Base-by-base conservation (phyloP, 192 early-diverging fungal genomes). In the Gonapodya prolifera region DNA sequence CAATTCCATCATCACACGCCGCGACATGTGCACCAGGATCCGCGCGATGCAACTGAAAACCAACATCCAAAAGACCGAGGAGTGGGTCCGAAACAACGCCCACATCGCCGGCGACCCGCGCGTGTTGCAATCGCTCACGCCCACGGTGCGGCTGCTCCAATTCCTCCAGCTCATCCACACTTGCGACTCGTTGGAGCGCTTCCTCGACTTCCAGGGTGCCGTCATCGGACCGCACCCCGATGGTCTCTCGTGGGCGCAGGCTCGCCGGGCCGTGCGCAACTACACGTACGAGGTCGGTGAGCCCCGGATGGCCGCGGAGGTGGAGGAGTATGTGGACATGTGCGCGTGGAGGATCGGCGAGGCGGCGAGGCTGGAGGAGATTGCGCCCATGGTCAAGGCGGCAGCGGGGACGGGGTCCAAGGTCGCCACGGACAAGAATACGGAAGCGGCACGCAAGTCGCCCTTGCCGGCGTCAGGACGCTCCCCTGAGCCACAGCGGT, bases 281-380 rank as follows among this genome's bases (percentile, higher is more conserved):
- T 98, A 98, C 80, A 85, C 91, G 23, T 98, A 96, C 81, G 96
- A 98, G 79, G 92, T 94, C 13, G 91, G 90, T 32, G 96, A 98
- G 78, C 78, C 85, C 16, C 77, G 86, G 1, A 81, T 97, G 70
- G 79, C 87, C 1, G 84, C 87, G 23, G 95, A 94, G 29, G 87
- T 97, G 17, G 87, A 87, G 75, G 87, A 89, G 75, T 95, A 96
- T 80, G 84, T 93, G 1, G 83, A 90, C 35, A 87, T 89, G 13
- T 69, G 45, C 45, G 45, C 45, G 45, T n/a, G 45, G 45, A 8
- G n/a, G n/a, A n/a, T n/a, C n/a, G n/a, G n/a, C n/a, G n/a, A n/a
- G n/a, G n/a, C n/a, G n/a, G n/a, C n/a, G n/a, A n/a, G n/a, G n/a
- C n/a, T n/a, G 45, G 13, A 16, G 45, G 45, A 69, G n/a, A 8